Conservation (phyloP, 2,329 filamentous ascomycete genomes). For the Stemphylium vesicarium region DNA sequence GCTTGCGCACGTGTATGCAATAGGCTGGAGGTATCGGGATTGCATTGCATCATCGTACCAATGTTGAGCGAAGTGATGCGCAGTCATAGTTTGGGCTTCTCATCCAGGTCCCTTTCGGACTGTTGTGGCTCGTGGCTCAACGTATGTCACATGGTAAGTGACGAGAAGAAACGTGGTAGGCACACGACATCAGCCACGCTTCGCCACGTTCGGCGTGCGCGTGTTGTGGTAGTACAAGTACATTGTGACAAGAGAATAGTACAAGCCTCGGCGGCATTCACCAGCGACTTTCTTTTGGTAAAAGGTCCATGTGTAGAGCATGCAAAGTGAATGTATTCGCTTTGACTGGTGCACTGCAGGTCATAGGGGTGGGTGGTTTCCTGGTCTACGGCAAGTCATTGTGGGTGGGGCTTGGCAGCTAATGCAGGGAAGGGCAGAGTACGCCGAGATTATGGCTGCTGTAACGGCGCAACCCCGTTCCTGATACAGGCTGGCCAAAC, state of each 20-base stretch:
- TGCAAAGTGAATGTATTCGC: too few species aligned
- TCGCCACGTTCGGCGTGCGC: background rate
- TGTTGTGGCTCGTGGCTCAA: background rate
- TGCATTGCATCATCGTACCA: background rate
- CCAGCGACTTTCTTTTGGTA: too few species aligned
- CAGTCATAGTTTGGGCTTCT: background rate
- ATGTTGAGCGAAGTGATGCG: background rate
- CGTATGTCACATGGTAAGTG: background rate
- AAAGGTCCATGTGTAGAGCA: too few species aligned
- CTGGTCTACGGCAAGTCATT: conserved; percentile 22
- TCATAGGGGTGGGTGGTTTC: conserved; percentile 17
- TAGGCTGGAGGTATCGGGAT: background rate
- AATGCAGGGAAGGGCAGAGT: conserved; percentile 23
- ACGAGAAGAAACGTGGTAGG: background rate
- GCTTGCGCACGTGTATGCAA: background rate
- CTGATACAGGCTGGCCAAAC: conserved; percentile 4
- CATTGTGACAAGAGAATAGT: too few species aligned
- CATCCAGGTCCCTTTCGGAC: background rate
- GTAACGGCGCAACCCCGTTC: conserved; percentile 18
- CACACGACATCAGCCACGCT: background rate
- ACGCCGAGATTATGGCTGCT: conserved; percentile 24
- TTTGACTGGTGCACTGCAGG: background rate
- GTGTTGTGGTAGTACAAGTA: too few species aligned
- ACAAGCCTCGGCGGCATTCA: too few species aligned
- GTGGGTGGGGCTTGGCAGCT: conserved; percentile 21